phyloP scores from a whole-genome alignment of 495 filamentous ascomycete genomes.

The Xylaria bambusicola region DNA sequence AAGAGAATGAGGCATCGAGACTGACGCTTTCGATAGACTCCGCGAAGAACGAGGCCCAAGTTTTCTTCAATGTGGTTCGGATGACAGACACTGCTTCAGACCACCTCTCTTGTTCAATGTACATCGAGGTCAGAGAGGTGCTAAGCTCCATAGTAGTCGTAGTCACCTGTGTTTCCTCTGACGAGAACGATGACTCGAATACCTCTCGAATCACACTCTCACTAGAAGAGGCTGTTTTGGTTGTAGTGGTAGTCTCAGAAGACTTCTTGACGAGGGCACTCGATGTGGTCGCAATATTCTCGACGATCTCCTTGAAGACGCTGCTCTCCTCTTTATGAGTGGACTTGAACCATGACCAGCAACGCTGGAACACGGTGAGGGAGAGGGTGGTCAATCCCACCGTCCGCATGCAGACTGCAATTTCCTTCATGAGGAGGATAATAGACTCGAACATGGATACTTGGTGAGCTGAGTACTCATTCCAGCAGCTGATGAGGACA shows the following conservation, averaged over 20 bases:
- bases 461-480: constrained; percentile 10
- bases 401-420: constrained; percentile 4
- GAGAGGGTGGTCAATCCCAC: constrained; percentile 7
- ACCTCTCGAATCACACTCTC: constrained; percentile 15
- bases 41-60: constrained; percentile 14
- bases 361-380: constrained; percentile 10
- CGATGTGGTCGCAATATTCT: constrained; percentile 11
- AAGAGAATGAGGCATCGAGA: constrained; percentile 4
- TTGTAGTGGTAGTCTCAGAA: constrained; percentile 1
- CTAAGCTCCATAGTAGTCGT: constrained; percentile 3
- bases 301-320: constrained; percentile 11
- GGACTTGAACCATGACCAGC: constrained; percentile 16
- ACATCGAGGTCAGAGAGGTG: constrained; percentile 7
- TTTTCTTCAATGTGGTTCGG: constrained; percentile 5
- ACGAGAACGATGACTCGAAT: constrained; percentile 8
- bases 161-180: constrained; percentile 9
- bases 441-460: constrained; percentile 15
- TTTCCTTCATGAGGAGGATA: constrained; percentile 10
- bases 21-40: constrained; percentile 10
- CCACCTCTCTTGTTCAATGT: constrained; percentile 13
- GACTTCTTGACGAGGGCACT: constrained; percentile 3
- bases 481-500: constrained; percentile 13
- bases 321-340: constrained; percentile 13
- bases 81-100: constrained; percentile 13
- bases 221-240: constrained; percentile 2